Percentiles rank a stretch among this genome's conserved stretches.
Conservation (phyloP, 164 flowering plant genomes). For the Berberis vulgaris region DNA sequence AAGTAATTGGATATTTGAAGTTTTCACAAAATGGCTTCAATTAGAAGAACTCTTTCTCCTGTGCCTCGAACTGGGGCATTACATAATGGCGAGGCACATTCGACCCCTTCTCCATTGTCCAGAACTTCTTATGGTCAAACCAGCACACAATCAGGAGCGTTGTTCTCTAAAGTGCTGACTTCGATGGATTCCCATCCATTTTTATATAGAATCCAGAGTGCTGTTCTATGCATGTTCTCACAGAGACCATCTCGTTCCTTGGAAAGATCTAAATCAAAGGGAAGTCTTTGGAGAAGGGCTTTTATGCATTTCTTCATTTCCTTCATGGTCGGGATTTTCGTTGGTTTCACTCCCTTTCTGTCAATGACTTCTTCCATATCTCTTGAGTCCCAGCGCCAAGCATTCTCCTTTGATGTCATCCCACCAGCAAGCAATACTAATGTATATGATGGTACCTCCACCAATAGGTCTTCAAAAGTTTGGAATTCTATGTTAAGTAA, state of each 20-base stretch:
- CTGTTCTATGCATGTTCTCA: slow-evolving; percentile 34
- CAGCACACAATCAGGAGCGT: slow-evolving; percentile 28
- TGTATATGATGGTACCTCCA: slow-evolving; percentile 5
- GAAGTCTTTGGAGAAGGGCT: slow-evolving; percentile 52
- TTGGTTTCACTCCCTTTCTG: slow-evolving; percentile 56
- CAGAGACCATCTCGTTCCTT: slow-evolving; percentile 41
- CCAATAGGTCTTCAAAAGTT: slow-evolving; percentile 4
- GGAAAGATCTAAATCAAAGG: slow-evolving; percentile 56
- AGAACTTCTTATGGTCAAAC: slow-evolving; percentile 44
- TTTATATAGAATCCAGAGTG: slow-evolving; percentile 28
- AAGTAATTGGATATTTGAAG: no score
- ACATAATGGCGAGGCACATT: slow-evolving; percentile 40
- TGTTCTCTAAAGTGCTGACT: slow-evolving; percentile 24
- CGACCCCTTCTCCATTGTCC: slow-evolving; percentile 59
- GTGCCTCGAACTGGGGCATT: slow-evolving; percentile 51
- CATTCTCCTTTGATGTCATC: slow-evolving; percentile 36
- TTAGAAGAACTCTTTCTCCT: slow-evolving; percentile 74
- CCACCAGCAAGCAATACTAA: slow-evolving; percentile 17
- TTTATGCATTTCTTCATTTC: slow-evolving; percentile 51
- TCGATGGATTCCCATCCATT: slow-evolving; percentile 27
- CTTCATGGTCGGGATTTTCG: slow-evolving; percentile 54
- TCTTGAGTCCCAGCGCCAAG: slow-evolving; percentile 34
- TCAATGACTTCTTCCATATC: slow-evolving; percentile 33
- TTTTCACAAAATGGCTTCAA: slow-evolving; percentile 45
- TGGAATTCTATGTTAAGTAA: slow-evolving; percentile 7